phyloP scores from a whole-genome alignment of 2,329 filamentous ascomycete genomes.

The Coleophoma cylindrospora region DNA sequence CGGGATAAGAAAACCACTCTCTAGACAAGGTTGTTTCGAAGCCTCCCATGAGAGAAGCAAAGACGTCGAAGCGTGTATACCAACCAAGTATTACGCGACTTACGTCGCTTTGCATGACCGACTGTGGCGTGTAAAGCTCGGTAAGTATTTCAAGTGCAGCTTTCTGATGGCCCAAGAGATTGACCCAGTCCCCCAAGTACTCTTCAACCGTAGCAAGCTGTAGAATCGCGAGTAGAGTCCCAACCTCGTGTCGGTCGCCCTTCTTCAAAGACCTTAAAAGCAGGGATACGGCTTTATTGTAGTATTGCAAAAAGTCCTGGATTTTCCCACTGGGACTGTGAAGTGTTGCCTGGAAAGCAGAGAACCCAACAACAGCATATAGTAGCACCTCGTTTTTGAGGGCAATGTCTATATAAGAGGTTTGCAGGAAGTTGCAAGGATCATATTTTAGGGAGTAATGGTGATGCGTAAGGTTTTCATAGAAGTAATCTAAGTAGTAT shows the following conservation, averaged over 20 bases:
- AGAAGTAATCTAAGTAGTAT: slow-evolving; percentile 74
- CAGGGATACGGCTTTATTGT: slow-evolving; percentile 79
- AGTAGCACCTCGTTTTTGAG: slow-evolving; percentile 75
- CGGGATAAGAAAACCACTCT: slow-evolving; percentile 62
- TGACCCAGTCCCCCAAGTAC: slow-evolving; percentile 92
- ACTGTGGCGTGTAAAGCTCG: slow-evolving; percentile 71
- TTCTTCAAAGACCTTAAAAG: slow-evolving; percentile 68
- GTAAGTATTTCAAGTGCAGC: slow-evolving; percentile 80
- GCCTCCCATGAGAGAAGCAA: slow-evolving; percentile 77
- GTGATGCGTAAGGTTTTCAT: slow-evolving; percentile 70
- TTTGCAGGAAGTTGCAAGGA: slow-evolving; percentile 67
- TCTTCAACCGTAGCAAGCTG: slow-evolving; percentile 96
- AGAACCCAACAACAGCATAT: slow-evolving; percentile 82
- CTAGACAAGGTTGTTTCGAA: slow-evolving; percentile 67
- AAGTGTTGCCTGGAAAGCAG: slow-evolving; percentile 80
- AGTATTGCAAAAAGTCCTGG: slow-evolving; percentile 79
- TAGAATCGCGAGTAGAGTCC: slow-evolving; percentile 79
- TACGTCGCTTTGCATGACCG: slow-evolving; percentile 64
- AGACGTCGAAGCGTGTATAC: slow-evolving; percentile 86
- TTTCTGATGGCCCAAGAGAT: slow-evolving; percentile 85
- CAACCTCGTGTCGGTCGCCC: slow-evolving; percentile 64
- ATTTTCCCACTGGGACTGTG: slow-evolving; percentile 67
- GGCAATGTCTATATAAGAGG: slow-evolving; percentile 66
- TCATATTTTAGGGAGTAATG: slow-evolving; percentile 79
- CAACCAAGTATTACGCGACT: slow-evolving; percentile 75